Evolutionary conservation across 1,139 yeast species (phyloP).

Genomic region (Taphrina confusa): DNA sequence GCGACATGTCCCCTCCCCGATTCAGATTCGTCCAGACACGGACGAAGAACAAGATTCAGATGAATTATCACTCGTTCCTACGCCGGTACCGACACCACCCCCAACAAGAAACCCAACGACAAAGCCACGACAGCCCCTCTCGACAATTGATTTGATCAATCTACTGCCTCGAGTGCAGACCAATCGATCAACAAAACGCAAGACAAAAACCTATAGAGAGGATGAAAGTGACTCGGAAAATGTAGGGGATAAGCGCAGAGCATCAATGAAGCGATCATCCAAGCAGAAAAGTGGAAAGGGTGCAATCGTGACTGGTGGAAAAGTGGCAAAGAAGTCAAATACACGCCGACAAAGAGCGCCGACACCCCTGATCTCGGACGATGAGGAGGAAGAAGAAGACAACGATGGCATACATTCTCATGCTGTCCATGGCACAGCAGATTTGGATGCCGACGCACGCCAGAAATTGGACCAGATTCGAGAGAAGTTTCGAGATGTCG

Average conservation of each 20-base stretch:
- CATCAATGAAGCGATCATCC: no score
- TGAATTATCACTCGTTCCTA: background rate
- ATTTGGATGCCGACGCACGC: background rate
- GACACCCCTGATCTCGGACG: background rate
- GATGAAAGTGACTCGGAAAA: background rate
- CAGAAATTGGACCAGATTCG: background rate
- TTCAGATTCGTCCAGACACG: conserved; percentile 1
- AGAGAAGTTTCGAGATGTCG: conserved; percentile 21
- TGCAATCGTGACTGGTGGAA: background rate
- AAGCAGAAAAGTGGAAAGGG: background rate
- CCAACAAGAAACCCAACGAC: no score
- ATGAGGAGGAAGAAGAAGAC: background rate
- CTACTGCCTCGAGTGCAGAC: background rate
- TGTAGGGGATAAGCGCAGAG: background rate
- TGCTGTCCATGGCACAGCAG: background rate
- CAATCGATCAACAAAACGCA: background rate
- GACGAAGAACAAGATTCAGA: background rate
- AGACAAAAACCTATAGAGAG: background rate
- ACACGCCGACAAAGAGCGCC: background rate
- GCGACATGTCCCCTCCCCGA: background rate
- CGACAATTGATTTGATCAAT: conserved; percentile 1
- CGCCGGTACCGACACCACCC: background rate
- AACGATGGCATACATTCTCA: no score
- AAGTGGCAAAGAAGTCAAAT: background rate
- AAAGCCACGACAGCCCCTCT: background rate